phyloP scores from a whole-genome alignment of 176 grass and related monocot species.

The Carex cristatella region DNA sequence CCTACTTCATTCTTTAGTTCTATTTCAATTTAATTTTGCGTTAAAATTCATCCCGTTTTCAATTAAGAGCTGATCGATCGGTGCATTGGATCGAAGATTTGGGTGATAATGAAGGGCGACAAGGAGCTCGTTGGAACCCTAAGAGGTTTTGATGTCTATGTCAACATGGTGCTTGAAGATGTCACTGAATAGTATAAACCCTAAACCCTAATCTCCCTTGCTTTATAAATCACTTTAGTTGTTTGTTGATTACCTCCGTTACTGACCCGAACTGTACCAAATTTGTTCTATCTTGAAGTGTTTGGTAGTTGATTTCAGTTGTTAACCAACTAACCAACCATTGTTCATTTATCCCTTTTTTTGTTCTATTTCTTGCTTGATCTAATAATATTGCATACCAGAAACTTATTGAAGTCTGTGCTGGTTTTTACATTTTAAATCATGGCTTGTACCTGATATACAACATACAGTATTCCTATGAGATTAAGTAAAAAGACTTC shows the following conservation, averaged over 20 bases:
- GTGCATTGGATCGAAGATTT: constrained; percentile 98
- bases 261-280: not conserved
- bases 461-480: not conserved
- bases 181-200: constrained; percentile 96
- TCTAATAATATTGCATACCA: not conserved
- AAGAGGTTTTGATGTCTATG: constrained; percentile 92
- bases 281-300: not conserved
- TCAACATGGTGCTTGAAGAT: constrained; percentile 99
- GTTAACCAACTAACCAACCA: not conserved
- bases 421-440: not conserved
- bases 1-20: not conserved
- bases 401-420: not conserved
- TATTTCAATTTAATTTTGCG: not conserved
- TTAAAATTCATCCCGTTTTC: not conserved
- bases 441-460: not conserved
- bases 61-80: constrained; percentile 82
- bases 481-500: not conserved
- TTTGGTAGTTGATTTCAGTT: not conserved
- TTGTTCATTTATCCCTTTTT: not conserved
- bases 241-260: constrained; percentile 3
- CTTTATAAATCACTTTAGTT: not conserved
- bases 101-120: constrained; percentile 99
- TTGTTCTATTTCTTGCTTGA: not conserved
- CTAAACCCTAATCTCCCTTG: constrained; percentile 31
- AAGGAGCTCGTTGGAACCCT: constrained; percentile 98